These are phyloP conservation scores for Aegilops longissima DNA, from an alignment of 176 grass and related monocot species.

Conservation along the genomic window DNA sequence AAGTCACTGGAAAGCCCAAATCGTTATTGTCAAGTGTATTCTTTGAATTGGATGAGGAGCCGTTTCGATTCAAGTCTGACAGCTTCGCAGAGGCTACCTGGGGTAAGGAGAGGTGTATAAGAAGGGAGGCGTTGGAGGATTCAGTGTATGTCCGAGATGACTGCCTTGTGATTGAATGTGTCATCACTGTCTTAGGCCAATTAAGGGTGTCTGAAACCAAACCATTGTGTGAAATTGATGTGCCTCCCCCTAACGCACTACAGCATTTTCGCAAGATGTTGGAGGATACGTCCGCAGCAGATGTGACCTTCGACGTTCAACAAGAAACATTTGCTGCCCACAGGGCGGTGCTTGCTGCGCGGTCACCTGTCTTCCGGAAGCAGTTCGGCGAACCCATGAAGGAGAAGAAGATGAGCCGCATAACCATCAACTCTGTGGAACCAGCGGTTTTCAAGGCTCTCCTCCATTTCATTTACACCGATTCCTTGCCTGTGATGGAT, in stretches of 20 bases:
- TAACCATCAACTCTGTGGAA: slow-evolving; percentile 31
- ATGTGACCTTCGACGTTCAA: slow-evolving; percentile 34
- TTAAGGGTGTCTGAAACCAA: not conserved
- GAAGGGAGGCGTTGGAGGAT: not conserved
- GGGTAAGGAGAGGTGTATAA: not conserved
- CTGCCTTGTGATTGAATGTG: slow-evolving; percentile 27
- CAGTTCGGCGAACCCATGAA: slow-evolving; percentile 16
- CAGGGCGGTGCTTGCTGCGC: slow-evolving; percentile 28
- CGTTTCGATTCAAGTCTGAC: not conserved
- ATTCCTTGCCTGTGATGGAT: slow-evolving; percentile 11
- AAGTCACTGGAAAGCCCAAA: not conserved
- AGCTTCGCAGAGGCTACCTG: not conserved
- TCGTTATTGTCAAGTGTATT: not conserved
- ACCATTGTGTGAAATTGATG: not conserved
- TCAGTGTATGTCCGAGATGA: slow-evolving; percentile 23
- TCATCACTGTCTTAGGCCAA: slow-evolving; percentile 6
- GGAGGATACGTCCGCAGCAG: not conserved
- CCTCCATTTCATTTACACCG: slow-evolving; percentile 43
- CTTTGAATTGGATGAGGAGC: not conserved
- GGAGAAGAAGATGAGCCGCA: not conserved
- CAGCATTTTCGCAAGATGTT: not conserved
- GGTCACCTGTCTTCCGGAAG: slow-evolving; percentile 36
- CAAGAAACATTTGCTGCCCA: slow-evolving; percentile 30
- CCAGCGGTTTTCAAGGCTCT: slow-evolving; percentile 33
- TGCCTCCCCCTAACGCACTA: slow-evolving; percentile 9